A percentile compares a stretch with the other conserved stretches of the same genome.
Evolutionary conservation across 768 basidiomycete species (phyloP).

Genomic region (Sutorius australiensis): DNA sequence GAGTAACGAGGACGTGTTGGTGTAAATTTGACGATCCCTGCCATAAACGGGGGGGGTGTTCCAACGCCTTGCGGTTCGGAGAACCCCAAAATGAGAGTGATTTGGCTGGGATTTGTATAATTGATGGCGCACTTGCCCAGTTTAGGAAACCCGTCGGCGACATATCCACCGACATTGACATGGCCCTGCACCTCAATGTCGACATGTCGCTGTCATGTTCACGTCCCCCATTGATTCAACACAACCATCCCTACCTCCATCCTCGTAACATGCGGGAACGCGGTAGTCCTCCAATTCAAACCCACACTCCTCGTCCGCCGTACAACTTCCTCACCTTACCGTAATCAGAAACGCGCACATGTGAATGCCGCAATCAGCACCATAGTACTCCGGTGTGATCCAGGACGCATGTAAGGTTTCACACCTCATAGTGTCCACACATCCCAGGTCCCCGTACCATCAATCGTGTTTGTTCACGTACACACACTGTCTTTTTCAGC

Average conservation of each 20-base stretch:
- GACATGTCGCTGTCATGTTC: constrained; percentile 27
- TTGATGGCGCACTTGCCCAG: constrained; percentile 26
- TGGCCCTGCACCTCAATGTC: constrained; percentile 22
- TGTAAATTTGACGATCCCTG: constrained; percentile 26
- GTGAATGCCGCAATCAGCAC: constrained; percentile 33
- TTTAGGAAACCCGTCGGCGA: constrained; percentile 28
- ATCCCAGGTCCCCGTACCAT: constrained; percentile 33
- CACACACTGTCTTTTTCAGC: constrained; percentile 29
- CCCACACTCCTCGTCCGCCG: constrained; percentile 19
- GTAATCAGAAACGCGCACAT: constrained; percentile 34
- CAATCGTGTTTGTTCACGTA: constrained; percentile 35
- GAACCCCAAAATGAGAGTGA: constrained; percentile 25
- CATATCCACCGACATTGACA: constrained; percentile 23
- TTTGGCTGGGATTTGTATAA: constrained; percentile 19
- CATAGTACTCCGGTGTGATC: constrained; percentile 27
- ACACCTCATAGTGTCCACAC: constrained; percentile 32
- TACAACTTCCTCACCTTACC: constrained; percentile 28
- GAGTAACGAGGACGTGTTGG: background rate
- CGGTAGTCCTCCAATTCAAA: constrained; percentile 17
- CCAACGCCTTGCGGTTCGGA: constrained; percentile 19
- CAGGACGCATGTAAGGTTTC: constrained; percentile 31
- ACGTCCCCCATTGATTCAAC: constrained; percentile 18
- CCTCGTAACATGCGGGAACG: constrained; percentile 20
- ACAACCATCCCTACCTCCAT: constrained; percentile 3
- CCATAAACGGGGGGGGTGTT: constrained; percentile 18